Base-by-base conservation (phyloP, 495 filamentous ascomycete species). In the Aspergillus cavernicola region DNA sequence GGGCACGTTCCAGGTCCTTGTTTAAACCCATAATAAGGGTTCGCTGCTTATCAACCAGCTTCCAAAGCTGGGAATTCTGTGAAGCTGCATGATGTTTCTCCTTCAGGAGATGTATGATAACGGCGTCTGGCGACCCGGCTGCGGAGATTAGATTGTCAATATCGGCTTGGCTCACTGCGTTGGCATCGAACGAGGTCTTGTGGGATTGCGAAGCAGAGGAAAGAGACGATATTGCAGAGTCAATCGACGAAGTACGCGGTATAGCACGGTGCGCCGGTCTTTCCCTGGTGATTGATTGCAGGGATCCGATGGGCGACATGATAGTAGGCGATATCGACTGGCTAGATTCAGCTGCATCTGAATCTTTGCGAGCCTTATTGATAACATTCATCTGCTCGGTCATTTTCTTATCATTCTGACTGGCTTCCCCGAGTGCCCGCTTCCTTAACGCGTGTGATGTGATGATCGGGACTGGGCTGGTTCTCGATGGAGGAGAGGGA, bases 1-100 rank as follows among this genome's bases (percentile, higher is more conserved):
- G 66, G 3, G 92, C 85, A 42, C 88, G 83, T 67, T 97, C 92
- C 20, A 98, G 77, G 63, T 98, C 93, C 68, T 93, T 95, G 61
- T 97, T 97, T 32, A 98, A 75, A 1, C 93, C 95, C 22, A 96
- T 62, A 29, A 98, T 91, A 79, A 98, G 88, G 0, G 90, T 84
- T 41, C 93, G 80, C 69, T 98, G 93, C 68, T 98, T 97, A 66
- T 97, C 91, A 22, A 98, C 91, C 41, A 98, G 71, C 47, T 89
- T 85, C 93, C 93, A 98, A 54, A 98, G 70, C 67, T 97, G 92
- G 13, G 86, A 76, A 66, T 97, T 97, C 59, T 96, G 93, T 52
- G 89, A 85, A 6, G 88, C 80, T 31, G 89, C 84, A 20, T 88
- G 86, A 50, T 91, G 85, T 68, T 97, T 97, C 62, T 97, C 92